phyloP scores from a whole-genome alignment of 345 rosid species.

The Barbarea vulgaris region DNA sequence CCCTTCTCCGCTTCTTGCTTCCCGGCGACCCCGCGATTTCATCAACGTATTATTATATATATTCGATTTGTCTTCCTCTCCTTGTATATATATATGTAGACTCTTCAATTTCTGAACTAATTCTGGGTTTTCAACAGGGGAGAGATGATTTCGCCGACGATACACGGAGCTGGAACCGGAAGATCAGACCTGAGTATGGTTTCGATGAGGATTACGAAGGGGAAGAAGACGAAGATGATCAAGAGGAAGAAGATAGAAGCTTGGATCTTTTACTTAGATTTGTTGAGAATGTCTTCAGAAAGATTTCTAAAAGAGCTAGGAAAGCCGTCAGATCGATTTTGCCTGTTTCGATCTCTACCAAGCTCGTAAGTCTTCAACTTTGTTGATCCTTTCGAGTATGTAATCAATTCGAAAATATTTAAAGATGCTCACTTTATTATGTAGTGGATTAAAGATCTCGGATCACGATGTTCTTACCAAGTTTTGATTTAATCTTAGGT shows the following conservation, averaged over 20 bases:
- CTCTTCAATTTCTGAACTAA: neutral
- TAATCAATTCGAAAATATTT: neutral
- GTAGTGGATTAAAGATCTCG: slow-evolving; percentile 1
- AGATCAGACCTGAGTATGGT: slow-evolving; percentile 51
- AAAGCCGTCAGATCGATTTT: slow-evolving; percentile 87
- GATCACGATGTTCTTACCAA: neutral
- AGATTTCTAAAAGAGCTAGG: slow-evolving; percentile 72
- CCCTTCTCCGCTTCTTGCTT: slow-evolving; percentile 29
- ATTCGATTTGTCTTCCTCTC: neutral
- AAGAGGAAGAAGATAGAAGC: slow-evolving; percentile 80
- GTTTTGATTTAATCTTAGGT: slow-evolving; percentile 49
- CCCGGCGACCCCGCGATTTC: slow-evolving; percentile 43
- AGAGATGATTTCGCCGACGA: slow-evolving; percentile 48
- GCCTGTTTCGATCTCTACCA: slow-evolving; percentile 63
- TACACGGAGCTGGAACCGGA: slow-evolving; percentile 72
- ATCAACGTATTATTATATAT: slow-evolving; percentile 23
- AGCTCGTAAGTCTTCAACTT: slow-evolving; percentile 53
- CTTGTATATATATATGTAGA: neutral
- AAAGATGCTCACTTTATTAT: neutral
- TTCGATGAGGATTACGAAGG: slow-evolving; percentile 38
- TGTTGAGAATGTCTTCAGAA: slow-evolving; percentile 67
- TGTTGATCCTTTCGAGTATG: neutral
- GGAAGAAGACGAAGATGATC: slow-evolving; percentile 59
- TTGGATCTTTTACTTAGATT: slow-evolving; percentile 78
- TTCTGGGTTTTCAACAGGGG: slow-evolving; percentile 30